Base-by-base conservation (phyloP, 1,284 basidiomycete genomes). In the Cryptococcus sp. region DNA sequence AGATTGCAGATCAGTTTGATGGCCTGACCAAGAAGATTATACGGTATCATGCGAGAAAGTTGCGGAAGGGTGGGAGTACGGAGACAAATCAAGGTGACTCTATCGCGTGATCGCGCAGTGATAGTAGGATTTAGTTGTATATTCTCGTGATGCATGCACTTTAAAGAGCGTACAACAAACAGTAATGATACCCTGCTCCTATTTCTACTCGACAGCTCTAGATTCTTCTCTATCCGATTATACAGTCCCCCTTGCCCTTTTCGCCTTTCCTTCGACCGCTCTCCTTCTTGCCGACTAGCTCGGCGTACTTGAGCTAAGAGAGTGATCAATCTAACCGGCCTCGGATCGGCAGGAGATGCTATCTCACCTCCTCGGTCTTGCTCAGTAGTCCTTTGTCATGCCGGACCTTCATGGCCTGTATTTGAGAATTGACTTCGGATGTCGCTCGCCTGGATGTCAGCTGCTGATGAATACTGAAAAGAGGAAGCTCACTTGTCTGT, bases 321-420 rank as follows among this genome's bases (percentile, higher is more conserved):
- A 28, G 22, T 23, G 22, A 43, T 34, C 24, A 36, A 45, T 31
- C 28, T 14, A 14, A 31, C 28, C 45, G 45, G 9, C 34, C 34
- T 23, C 19, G 37, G 9, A 34, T 21, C 23, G 22, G 25, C 34
- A 32, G 46, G 44, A 37, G 40, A 32, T 14, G 40, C 34, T 51
- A 64, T 60, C 69, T 71, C 60, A 74, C 71, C 67, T 73, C 63
- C 57, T 74, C 72, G n/a, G 66, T 54, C 45, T 68, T 66, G 23
- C 55, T 62, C 43, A 74, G 53, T n/a, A 74, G 48, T 18, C 72
- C 72, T 52, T 72, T 72, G 36, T 71, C 67, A 43, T 71, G 65
- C 10, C 72, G 52, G 12, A 60, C 64, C 54, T 69, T 69, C 43
- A 74, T 58, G 1, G 71, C 66, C 56, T 68, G 59, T 25, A 71